These are phyloP conservation scores for Pichia paraexigua DNA, from an alignment of 805 yeast species.

Conservation along the genomic window DNA sequence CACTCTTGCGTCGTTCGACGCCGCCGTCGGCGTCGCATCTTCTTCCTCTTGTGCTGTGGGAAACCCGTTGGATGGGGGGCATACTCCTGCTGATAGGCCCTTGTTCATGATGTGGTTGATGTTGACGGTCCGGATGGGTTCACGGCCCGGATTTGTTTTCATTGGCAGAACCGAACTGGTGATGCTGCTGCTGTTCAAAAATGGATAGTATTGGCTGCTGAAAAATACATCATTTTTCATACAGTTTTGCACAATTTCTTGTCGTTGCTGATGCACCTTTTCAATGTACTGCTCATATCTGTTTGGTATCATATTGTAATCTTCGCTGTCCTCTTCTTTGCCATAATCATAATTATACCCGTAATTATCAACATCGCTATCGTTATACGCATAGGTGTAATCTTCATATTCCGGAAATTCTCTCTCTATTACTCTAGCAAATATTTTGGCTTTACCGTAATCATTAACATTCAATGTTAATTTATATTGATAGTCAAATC, in stretches of 20 bases:
- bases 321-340: not conserved
- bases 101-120: no score
- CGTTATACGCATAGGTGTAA: no score
- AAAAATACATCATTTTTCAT: conserved; percentile 8
- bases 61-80: no score
- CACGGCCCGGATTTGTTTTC: no score
- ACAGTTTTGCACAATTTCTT: conserved; percentile 1
- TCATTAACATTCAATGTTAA: conserved; percentile 4
- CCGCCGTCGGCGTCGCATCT: no score
- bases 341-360: not conserved
- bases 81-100: no score
- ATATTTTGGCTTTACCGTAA: conserved; percentile 6
- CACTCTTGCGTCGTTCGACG: no score
- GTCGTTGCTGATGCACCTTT: not conserved
- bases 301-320: not conserved
- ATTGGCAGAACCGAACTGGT: not conserved
- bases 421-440: conserved; percentile 5
- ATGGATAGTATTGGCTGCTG: not conserved
- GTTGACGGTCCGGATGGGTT: no score
- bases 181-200: no score
- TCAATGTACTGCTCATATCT: conserved; percentile 2
- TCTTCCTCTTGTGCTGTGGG: no score
- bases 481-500: conserved; percentile 4
- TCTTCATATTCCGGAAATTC: not conserved
- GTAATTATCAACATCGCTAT: no score